Evolutionary conservation across 1,284 basidiomycete genomes (phyloP).

Genomic region (Ustilago trichophora): DNA sequence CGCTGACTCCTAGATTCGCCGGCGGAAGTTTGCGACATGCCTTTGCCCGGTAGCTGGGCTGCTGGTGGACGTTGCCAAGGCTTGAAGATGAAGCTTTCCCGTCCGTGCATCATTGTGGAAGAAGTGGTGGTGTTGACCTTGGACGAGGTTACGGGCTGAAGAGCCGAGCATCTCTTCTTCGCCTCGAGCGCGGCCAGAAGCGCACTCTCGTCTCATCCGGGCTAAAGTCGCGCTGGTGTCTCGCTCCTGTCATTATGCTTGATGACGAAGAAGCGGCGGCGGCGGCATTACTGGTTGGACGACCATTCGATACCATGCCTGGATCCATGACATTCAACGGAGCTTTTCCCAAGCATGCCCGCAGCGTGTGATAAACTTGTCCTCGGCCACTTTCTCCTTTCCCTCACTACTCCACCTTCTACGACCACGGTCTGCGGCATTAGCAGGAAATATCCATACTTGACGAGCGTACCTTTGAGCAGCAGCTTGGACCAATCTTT

Average conservation of each 20-base stretch:
- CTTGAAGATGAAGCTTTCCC: too few species aligned
- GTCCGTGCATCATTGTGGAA: too few species aligned
- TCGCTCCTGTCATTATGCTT: background rate
- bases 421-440: constrained; percentile 15
- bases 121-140: too few species aligned
- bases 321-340: background rate
- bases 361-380: constrained; percentile 20
- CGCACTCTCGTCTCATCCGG: constrained; percentile 34
- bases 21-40: constrained; percentile 9
- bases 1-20: constrained; percentile 7
- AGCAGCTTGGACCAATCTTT: constrained; percentile 37
- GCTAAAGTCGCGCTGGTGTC: constrained; percentile 9
- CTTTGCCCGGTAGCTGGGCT: constrained; percentile 1
- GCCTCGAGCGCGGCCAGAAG: constrained; percentile 33
- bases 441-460: constrained; percentile 25
- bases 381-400: constrained; percentile 21
- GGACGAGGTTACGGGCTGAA: too few species aligned
- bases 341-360: constrained; percentile 26
- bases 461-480: constrained; percentile 21
- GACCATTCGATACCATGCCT: background rate
- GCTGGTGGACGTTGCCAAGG: constrained; percentile 1
- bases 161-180: constrained; percentile 20
- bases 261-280: background rate
- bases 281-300: too few species aligned
- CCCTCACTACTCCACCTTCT: constrained; percentile 24